Evolutionary conservation across 805 yeast genomes (phyloP).

Genomic region (Sugiyamaella smithiae): DNA sequence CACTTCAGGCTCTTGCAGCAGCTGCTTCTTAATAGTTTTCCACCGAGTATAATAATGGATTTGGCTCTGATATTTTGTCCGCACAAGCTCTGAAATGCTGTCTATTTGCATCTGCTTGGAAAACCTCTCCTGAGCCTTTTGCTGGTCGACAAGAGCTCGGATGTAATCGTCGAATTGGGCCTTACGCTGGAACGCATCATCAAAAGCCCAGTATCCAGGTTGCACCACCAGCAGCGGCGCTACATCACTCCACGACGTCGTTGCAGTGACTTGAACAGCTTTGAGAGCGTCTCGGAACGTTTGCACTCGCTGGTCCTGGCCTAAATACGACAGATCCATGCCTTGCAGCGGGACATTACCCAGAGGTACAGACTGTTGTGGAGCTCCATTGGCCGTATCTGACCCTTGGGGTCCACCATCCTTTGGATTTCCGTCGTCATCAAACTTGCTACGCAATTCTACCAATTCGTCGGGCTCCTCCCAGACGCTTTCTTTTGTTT

Average conservation of each 20-base stretch:
- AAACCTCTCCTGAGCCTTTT: constrained; percentile 45
- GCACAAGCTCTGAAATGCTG: constrained; percentile 48
- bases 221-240: constrained; percentile 56
- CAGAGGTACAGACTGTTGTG: constrained; percentile 5
- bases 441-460: constrained; percentile 22
- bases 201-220: constrained; percentile 64
- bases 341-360: neutral
- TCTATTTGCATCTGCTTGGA: constrained; percentile 53
- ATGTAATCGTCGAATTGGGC: constrained; percentile 63
- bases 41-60: constrained; percentile 61
- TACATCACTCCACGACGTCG: constrained; percentile 71
- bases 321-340: neutral
- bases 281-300: constrained; percentile 53
- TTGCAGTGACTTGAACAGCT: constrained; percentile 58
- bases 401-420: neutral
- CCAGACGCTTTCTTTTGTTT: constrained; percentile 74
- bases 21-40: constrained; percentile 52
- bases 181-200: constrained; percentile 59
- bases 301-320: constrained; percentile 39
- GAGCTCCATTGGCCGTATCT: neutral
- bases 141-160: constrained; percentile 19
- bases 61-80: constrained; percentile 40
- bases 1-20: constrained; percentile 62
- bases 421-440: neutral
- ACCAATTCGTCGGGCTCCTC: constrained; percentile 59